Evolutionary conservation across 768 basidiomycete genomes (phyloP).

Genomic region (Mycena latifolia): DNA sequence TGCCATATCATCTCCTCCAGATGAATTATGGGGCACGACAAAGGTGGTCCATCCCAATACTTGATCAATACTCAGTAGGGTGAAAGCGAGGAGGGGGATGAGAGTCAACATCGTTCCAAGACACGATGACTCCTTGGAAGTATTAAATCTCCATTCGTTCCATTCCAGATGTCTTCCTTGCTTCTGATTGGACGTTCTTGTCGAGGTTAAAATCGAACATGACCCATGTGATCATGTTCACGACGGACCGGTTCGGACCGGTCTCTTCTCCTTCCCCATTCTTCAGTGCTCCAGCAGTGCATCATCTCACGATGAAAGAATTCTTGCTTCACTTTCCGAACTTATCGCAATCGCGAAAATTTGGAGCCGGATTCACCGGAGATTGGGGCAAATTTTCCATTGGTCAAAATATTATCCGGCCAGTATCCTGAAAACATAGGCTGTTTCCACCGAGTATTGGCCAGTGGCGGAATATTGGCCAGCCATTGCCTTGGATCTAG

Average conservation of each 20-base stretch:
- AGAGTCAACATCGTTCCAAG: conserved; percentile 22
- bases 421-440: conserved; percentile 3
- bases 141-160: conserved; percentile 15
- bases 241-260: conserved; percentile 20
- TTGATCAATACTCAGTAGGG: conserved; percentile 26
- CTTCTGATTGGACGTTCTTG: conserved; percentile 16
- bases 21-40: conserved; percentile 28
- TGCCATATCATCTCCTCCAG: conserved; percentile 26
- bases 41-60: conserved; percentile 28
- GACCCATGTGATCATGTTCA: conserved; percentile 24
- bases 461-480: conserved; percentile 2
- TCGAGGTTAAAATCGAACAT: conserved; percentile 22
- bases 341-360: conserved; percentile 14
- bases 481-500: conserved; percentile 13
- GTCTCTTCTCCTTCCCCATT: conserved; percentile 27
- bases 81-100: conserved; percentile 24
- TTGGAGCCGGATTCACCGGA: conserved; percentile 14
- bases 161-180: conserved; percentile 23
- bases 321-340: conserved; percentile 17
- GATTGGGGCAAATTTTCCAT: conserved; percentile 14
- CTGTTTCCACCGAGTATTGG: conserved; percentile 8
- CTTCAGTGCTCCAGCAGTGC: conserved; percentile 20
- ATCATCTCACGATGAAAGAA: conserved; percentile 2
- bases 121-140: conserved; percentile 22
- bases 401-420: conserved; percentile 5